Evolutionary conservation across 768 basidiomycete genomes (phyloP), one percentile per base, ranked within the genome.

Genomic region (Macrolepiota dolichaula): DNA sequence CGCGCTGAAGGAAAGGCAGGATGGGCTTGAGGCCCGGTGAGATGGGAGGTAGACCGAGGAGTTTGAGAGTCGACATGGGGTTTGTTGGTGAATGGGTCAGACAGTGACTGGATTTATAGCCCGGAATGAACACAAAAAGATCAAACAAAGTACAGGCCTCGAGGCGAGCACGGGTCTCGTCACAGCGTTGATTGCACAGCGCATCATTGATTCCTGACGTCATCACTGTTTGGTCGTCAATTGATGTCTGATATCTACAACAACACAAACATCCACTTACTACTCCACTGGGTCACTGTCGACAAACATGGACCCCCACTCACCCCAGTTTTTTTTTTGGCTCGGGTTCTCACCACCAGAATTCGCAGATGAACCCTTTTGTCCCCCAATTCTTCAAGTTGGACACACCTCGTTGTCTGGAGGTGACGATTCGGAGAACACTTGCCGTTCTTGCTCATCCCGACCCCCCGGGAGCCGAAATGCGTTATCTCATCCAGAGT

Each of bases 1-100:
- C 92, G 53, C 97, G 86, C 68, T 96, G 94, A 19, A 98, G 79
- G 73, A 85, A 96, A 1, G 94, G 91, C 4, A 85, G 69, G 58
- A 94, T 82, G 25, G 85, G 63, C 68, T 87, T 91, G 71, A 92
- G 85, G 51, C 81, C 79, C 40, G 77, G 63, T 0, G 89, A 81
- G 49, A 87, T 61, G 42, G 84, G 77, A n/a, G 88, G 86, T 12
- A 91, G 74, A 53, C 80, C 80, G 66, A 89, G 80, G 62, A 77
- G 69, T 46, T 63, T 66, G 24, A 65, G 66, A 13, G 71, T 57
- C 55, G 77, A 62, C 76, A 77, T 78, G 36, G 51, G 57, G 46
- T 19, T 29, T 57, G 63, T 51, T 59, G 53, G 27, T 24, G 19
- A 53, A n/a, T 4, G 35, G 38, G 36, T 38, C 44, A n/a, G 22